A percentile compares a stretch with the other conserved stretches of the same genome.
phyloP scores from a whole-genome alignment of 768 basidiomycete genomes.

The Tylopilus vinaceipallidus region DNA sequence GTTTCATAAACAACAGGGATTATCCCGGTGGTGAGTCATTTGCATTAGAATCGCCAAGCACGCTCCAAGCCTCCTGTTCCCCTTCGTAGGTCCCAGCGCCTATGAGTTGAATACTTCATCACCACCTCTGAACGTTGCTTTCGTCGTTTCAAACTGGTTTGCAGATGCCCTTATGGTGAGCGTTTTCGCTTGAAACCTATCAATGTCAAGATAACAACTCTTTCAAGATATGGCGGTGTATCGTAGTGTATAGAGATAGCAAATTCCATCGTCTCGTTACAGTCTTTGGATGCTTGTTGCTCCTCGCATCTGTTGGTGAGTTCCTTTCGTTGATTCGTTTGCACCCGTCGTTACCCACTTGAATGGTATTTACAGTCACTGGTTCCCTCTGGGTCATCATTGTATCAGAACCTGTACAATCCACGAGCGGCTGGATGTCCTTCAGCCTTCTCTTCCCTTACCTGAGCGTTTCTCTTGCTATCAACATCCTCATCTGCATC shows the following conservation, averaged over 20 bases:
- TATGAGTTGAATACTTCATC: slow-evolving; percentile 28
- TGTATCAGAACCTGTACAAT: slow-evolving; percentile 23
- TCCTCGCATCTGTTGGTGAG: slow-evolving; percentile 27
- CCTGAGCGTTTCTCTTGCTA: slow-evolving; percentile 32
- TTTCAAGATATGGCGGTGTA: slow-evolving; percentile 31
- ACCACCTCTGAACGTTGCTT: slow-evolving; percentile 26
- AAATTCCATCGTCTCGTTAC: slow-evolving; percentile 16
- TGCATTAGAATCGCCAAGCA: neutral
- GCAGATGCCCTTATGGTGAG: slow-evolving; percentile 32
- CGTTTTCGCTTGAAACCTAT: neutral
- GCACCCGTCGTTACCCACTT: neutral
- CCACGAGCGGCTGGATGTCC: slow-evolving; percentile 28
- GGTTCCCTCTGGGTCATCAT: slow-evolving; percentile 30
- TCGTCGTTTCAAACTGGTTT: slow-evolving; percentile 32
- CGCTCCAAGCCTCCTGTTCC: no score
- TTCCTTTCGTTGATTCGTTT: neutral
- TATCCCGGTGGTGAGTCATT: slow-evolving; percentile 29
- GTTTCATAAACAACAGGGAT: slow-evolving; percentile 31
- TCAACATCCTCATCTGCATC: slow-evolving; percentile 32
- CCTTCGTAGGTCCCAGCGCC: slow-evolving; percentile 20
- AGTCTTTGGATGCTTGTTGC: slow-evolving; percentile 17
- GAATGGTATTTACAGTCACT: slow-evolving; percentile 20
- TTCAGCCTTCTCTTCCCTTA: slow-evolving; percentile 34
- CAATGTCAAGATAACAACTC: neutral
- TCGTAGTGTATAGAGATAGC: slow-evolving; percentile 32